A percentile compares a stretch with the other conserved stretches of the same genome.
phyloP scores from a whole-genome alignment of 169 alveolate genomes.

The Plasmodium malariae region DNA sequence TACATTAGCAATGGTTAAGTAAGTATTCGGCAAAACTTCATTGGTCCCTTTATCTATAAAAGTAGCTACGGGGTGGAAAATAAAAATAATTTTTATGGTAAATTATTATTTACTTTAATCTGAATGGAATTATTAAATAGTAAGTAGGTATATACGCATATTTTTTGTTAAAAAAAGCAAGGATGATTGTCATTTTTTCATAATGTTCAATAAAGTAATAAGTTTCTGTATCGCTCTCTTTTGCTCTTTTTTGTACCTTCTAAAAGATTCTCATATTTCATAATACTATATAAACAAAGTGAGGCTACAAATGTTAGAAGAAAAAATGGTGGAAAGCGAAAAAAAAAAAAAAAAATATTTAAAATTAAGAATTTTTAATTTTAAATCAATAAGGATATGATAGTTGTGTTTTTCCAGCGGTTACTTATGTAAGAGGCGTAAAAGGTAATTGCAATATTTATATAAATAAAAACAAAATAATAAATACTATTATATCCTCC shows the following conservation, averaged over 20 bases:
- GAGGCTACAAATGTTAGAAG: conserved; percentile 23
- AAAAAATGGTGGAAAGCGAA: background rate
- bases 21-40: conserved; percentile 17
- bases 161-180: background rate
- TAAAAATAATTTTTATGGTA: background rate
- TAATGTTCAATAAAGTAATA: background rate
- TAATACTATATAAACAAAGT: conserved; percentile 29
- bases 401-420: background rate
- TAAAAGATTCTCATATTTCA: conserved; percentile 49
- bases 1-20: conserved; percentile 34
- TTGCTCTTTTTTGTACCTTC: conserved; percentile 23
- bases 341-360: background rate
- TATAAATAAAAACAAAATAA: conserved; percentile 13
- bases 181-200: background rate
- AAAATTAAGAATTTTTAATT: background rate
- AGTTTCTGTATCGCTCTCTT: conserved; percentile 1
- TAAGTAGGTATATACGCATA: conserved; percentile 9
- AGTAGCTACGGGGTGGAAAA: conserved; percentile 20
- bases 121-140: background rate
- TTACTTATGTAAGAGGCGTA: conserved; percentile 42
- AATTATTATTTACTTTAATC: background rate
- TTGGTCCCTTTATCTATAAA: conserved; percentile 38
- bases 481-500: conserved; percentile 55
- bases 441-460: conserved; percentile 19
- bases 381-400: background rate